Evolutionary conservation across 352 stramenopile genomes (phyloP).

Genomic region (Globisporangium radiosum): DNA sequence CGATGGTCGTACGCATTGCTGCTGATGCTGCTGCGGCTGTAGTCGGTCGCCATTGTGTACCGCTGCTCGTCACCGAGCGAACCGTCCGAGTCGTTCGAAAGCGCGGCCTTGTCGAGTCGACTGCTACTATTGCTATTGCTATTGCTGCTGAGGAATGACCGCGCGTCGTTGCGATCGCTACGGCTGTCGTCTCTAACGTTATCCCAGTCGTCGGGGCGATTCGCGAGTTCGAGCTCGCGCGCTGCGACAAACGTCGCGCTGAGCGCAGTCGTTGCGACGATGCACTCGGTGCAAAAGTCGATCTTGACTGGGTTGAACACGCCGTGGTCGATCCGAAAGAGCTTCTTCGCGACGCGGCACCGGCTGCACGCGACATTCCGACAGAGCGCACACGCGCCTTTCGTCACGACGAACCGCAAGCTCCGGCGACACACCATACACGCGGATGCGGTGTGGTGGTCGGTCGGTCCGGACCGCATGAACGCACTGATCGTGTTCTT

Average conservation of each 20-base stretch:
- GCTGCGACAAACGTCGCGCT: conserved; percentile 9
- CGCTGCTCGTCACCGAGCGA: conserved; percentile 6
- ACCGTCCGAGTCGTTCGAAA: conserved; percentile 3
- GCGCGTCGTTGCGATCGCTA: not conserved
- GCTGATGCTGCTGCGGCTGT: not conserved
- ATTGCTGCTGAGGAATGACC: not conserved
- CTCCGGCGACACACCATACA: conserved; percentile 27
- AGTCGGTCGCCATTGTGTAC: conserved; percentile 9
- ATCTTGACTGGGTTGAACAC: conserved; percentile 60
- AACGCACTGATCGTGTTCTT: conserved; percentile 14
- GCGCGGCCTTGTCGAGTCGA: too few relatives aligned
- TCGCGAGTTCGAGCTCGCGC: conserved; percentile 8
- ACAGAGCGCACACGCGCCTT: conserved; percentile 27
- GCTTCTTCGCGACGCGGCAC: conserved; percentile 42
- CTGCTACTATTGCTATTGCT: too few relatives aligned
- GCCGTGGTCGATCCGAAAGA: conserved; percentile 33
- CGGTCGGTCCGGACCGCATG: conserved; percentile 4
- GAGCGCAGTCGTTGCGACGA: conserved; percentile 12
- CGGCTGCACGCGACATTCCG: conserved; percentile 24
- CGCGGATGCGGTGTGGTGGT: not conserved
- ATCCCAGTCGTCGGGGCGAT: not conserved
- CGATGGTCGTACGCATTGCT: conserved; percentile 1
- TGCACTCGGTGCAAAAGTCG: conserved; percentile 21
- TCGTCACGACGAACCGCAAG: conserved; percentile 24
- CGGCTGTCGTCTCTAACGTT: too few relatives aligned